Base-by-base conservation (phyloP, 2,329 filamentous ascomycete species). In the Emmonsia crescens region DNA sequence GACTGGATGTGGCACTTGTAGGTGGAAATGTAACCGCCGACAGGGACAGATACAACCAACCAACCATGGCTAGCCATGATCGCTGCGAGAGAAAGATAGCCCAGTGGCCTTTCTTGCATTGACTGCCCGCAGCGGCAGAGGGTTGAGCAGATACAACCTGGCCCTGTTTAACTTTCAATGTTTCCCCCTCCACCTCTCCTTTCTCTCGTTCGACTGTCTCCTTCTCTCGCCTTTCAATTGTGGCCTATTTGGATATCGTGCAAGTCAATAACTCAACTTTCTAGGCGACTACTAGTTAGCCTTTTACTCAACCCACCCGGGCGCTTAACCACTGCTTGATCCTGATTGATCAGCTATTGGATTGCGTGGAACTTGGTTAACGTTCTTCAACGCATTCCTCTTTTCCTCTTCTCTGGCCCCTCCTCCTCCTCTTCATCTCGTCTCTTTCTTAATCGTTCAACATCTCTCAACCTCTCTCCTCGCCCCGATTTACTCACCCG, bases 11-110 rank as follows among this genome's bases (percentile, higher is more conserved):
- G 54, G 54, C 12, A 42, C 14, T 40, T 42, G 8, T 27, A 38
- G 9, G 27, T n/a, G 52, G 52, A 38, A 55, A 46, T 57, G 55
- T 57, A 57, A 57, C 55, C 55, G 55, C 55, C 55, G 38, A 57
- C 31, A 57, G 29, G 55, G 36, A n/a, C 55, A 57, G 55, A 44
- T 31, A 42, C 21, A 40, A 21, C 36, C 38, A 21, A 16, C n/a
- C n/a, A n/a, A n/a, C n/a, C n/a, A n/a, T n/a, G n/a, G n/a, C n/a
- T n/a, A n/a, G n/a, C 54, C 51, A 42, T 21, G 54, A 16, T 27
- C 55, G 8, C 38, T 16, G 31, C 16, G n/a, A 24, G 31, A 12
- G 33, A n/a, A 54, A 9, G 55, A 36, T 44, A 38, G 6, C 14
- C 33, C 31, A n/a, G 33, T 24, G 33, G n/a, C 21, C 29, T 21